A percentile compares a stretch with the other conserved stretches of the same genome.
These are phyloP conservation scores for Umbelopsis isabellina DNA, from an alignment of 192 early-diverging fungal species.

Conservation along the genomic window DNA sequence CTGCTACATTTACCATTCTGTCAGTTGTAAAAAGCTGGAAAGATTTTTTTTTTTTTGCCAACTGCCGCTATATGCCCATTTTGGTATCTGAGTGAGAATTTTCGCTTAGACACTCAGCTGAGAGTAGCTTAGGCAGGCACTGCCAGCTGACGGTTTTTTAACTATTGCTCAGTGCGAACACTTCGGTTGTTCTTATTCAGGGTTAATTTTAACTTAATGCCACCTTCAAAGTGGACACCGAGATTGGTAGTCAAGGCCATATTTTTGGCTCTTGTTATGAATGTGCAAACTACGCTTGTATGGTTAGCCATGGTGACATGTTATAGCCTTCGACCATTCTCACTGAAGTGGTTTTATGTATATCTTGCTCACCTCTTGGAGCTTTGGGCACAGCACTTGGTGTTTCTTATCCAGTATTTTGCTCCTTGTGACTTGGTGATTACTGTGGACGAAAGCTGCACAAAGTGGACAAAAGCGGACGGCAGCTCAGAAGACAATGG, in stretches of 20 bases:
- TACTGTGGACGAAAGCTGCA: constrained; percentile 46
- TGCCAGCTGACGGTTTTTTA: constrained; percentile 2
- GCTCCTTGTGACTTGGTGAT: constrained; percentile 53
- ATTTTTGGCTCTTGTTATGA: not conserved
- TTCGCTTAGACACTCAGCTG: not conserved
- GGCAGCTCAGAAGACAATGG: constrained; percentile 14
- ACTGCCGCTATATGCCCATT: no score
- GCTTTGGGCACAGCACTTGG: constrained; percentile 42
- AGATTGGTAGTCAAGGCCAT: not conserved
- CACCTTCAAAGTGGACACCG: constrained; percentile 6
- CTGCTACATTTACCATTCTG: not conserved
- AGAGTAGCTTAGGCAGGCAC: not conserved
- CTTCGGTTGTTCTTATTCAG: not conserved
- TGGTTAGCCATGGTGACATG: constrained; percentile 23
- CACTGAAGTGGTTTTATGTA: not conserved
- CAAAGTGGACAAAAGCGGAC: constrained; percentile 25
- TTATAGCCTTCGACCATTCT: constrained; percentile 13
- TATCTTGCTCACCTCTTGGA: constrained; percentile 29
- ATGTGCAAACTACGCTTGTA: constrained; percentile 30
- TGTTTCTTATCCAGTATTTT: constrained; percentile 54
- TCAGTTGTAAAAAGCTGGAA: not conserved
- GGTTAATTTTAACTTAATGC: not conserved
- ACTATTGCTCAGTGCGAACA: no score
- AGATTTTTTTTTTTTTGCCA: constrained; percentile 2
- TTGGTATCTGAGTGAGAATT: constrained; percentile 1